A percentile compares a stretch with the other conserved stretches of the same genome.
Evolutionary conservation across 352 stramenopile genomes (phyloP).

Genomic region (Phytophthora pseudosyringae): DNA sequence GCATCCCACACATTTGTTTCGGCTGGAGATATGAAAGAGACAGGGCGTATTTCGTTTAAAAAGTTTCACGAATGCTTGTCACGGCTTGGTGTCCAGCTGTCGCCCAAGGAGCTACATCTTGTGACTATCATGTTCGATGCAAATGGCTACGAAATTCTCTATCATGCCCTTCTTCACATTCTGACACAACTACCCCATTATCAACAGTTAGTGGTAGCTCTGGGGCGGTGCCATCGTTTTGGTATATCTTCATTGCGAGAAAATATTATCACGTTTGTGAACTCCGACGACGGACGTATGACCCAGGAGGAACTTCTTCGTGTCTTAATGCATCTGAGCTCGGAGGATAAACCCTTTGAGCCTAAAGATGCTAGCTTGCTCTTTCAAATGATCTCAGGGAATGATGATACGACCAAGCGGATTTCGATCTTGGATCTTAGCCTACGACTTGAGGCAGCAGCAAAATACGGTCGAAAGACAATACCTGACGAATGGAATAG

Average conservation of each 20-base stretch:
- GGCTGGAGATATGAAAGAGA: slow-evolving; percentile 56
- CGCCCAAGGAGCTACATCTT: slow-evolving; percentile 48
- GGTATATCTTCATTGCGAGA: slow-evolving; percentile 51
- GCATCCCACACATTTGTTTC: slow-evolving; percentile 45
- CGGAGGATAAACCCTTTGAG: slow-evolving; percentile 41
- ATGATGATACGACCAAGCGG: slow-evolving; percentile 4
- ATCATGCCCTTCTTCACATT: slow-evolving; percentile 50
- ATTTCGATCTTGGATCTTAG: slow-evolving; percentile 49
- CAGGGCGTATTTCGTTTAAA: slow-evolving; percentile 47
- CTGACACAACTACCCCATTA: slow-evolving; percentile 36
- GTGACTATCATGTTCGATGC: slow-evolving; percentile 58
- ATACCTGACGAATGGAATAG: slow-evolving; percentile 35
- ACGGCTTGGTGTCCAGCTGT: slow-evolving; percentile 44
- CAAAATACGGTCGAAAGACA: slow-evolving; percentile 12
- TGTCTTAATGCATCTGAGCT: slow-evolving; percentile 41
- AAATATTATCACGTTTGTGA: slow-evolving; percentile 41
- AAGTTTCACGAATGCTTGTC: slow-evolving; percentile 51
- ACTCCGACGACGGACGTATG: slow-evolving; percentile 47
- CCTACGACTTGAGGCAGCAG: slow-evolving; percentile 40
- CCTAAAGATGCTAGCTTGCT: slow-evolving; percentile 45
- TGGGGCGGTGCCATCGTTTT: slow-evolving; percentile 46
- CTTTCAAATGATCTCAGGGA: slow-evolving; percentile 39
- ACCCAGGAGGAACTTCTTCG: slow-evolving; percentile 48
- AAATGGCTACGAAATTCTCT: slow-evolving; percentile 59
- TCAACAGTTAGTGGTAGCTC: slow-evolving; percentile 26